Evolutionary conservation across 495 filamentous ascomycete genomes (phyloP).

Genomic region (Aspergillus carlsbadensis): DNA sequence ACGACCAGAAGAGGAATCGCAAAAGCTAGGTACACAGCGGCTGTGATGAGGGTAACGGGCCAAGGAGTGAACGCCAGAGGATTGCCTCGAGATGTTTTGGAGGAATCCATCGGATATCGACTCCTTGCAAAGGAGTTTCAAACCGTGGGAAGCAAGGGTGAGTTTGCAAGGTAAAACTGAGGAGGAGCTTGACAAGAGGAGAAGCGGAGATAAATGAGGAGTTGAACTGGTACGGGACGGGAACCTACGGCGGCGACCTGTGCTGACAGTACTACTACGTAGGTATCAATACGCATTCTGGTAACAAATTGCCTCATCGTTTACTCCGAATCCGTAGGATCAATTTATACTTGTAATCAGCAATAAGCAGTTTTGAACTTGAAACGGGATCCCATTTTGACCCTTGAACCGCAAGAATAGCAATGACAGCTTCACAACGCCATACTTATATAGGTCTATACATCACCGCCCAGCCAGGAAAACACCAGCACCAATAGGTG

Average conservation of each 20-base stretch:
- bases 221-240: conserved; percentile 1
- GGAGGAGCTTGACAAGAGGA: background rate
- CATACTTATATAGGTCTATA: conserved; percentile 17
- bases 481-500: background rate
- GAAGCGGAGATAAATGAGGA: background rate
- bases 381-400: no score
- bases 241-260: background rate
- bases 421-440: conserved; percentile 1
- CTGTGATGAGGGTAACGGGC: conserved; percentile 71
- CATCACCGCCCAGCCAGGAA: conserved; percentile 5
- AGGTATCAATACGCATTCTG: background rate
- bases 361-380: background rate
- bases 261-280: conserved; percentile 8
- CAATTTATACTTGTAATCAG: background rate
- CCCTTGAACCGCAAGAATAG: conserved; percentile 10
- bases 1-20: conserved; percentile 68
- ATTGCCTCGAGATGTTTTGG: conserved; percentile 37
- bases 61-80: conserved; percentile 63
- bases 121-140: conserved; percentile 10
- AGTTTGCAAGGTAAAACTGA: conserved; percentile 16
- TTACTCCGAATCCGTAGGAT: background rate
- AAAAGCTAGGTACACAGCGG: conserved; percentile 67
- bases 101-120: conserved; percentile 29
- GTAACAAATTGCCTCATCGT: background rate
- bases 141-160: background rate